phyloP scores from a whole-genome alignment of 1,139 yeast genomes.

The Candida anutae region DNA sequence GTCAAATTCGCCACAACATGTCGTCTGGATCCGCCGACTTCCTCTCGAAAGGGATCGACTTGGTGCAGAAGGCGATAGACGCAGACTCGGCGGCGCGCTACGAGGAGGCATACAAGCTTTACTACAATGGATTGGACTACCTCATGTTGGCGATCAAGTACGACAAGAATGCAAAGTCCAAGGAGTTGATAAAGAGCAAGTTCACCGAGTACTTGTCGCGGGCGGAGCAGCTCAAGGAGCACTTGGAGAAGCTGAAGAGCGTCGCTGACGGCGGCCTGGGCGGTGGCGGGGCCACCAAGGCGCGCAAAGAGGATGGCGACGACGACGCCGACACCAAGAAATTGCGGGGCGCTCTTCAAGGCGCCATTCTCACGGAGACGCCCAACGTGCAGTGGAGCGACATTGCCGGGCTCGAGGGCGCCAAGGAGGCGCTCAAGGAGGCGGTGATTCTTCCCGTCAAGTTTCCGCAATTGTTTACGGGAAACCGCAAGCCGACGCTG shows the following conservation, averaged over 20 bases:
- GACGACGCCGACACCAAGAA: constrained; percentile 84
- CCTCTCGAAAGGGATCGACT: constrained; percentile 84
- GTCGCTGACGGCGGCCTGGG: constrained; percentile 36
- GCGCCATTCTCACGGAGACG: constrained; percentile 84
- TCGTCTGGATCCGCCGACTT: constrained; percentile 67
- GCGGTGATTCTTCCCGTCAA: constrained; percentile 94
- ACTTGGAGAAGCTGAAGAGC: constrained; percentile 57
- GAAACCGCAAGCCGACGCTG: constrained; percentile 86
- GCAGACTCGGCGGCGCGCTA: constrained; percentile 87
- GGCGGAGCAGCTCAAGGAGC: constrained; percentile 92
- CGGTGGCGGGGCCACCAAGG: constrained; percentile 51
- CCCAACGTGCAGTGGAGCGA: constrained; percentile 96
- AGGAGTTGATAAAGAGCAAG: constrained; percentile 81
- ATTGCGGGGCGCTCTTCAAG: constrained; percentile 83
- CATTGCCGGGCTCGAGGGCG: constrained; percentile 90
- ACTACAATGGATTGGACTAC: constrained; percentile 90
- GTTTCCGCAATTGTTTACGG: constrained; percentile 91
- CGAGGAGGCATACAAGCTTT: constrained; percentile 89
- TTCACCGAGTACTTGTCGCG: constrained; percentile 87
- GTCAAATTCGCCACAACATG: constrained; percentile 7
- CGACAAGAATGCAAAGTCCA: constrained; percentile 85
- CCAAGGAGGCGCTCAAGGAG: constrained; percentile 94
- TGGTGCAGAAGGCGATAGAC: constrained; percentile 91
- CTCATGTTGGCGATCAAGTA: constrained; percentile 93
- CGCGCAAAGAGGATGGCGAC: constrained; percentile 52